These are phyloP conservation scores for Chaetomium olivaceum DNA, from an alignment of 2,329 filamentous ascomycete genomes.

Conservation along the genomic window DNA sequence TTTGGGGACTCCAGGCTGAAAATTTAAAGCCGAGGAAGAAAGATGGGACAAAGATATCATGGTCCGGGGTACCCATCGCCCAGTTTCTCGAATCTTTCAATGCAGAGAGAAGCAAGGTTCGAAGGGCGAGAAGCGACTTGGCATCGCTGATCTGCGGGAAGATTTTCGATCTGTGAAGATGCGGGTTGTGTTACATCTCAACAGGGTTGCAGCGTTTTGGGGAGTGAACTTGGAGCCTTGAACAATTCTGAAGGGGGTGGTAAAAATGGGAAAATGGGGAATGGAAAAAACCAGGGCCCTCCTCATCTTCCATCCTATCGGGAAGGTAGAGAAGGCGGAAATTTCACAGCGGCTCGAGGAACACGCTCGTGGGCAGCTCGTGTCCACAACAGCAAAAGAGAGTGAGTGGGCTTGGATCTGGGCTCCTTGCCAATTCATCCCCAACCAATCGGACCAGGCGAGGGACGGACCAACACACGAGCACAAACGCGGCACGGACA, in stretches of 20 bases:
- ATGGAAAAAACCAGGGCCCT: neutral
- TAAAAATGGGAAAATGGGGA: neutral
- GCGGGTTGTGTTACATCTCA: constrained; percentile 1
- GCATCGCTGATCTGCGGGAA: constrained; percentile 12
- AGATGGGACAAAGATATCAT: neutral
- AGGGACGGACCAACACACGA: neutral
- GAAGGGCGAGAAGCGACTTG: constrained; percentile 3
- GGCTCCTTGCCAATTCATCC: neutral
- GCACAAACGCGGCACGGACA: neutral
- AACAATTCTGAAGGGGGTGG: neutral
- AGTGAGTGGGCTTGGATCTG: neutral
- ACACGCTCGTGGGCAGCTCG: neutral
- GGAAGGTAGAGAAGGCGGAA: neutral
- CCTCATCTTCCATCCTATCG: neutral
- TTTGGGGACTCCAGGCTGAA: too few species aligned
- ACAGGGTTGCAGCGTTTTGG: neutral
- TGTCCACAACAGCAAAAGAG: neutral
- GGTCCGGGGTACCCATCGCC: neutral
- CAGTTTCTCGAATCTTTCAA: neutral
- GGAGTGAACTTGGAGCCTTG: neutral
- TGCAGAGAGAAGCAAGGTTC: too few species aligned
- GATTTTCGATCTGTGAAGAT: constrained; percentile 4
- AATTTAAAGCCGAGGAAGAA: neutral
- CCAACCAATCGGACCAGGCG: neutral
- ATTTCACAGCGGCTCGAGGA: neutral